Evolutionary conservation across 2,329 filamentous ascomycete genomes (phyloP), one percentile per base, ranked within the genome.

Genomic region (Fusarium palustre): DNA sequence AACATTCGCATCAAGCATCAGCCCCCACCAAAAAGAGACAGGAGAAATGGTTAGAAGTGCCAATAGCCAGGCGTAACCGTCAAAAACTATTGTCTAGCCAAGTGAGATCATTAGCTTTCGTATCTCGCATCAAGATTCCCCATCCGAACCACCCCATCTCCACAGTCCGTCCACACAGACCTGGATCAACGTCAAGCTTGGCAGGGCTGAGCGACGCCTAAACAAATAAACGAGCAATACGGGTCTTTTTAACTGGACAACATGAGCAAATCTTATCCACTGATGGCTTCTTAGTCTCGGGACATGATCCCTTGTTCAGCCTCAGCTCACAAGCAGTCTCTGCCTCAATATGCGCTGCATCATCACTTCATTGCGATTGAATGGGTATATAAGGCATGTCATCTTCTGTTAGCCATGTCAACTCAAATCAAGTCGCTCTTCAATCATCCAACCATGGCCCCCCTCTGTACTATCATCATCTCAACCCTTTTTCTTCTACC

Each of bases 171-270:
- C 36, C 62, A 48, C 60, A 60, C 39, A 20, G 49, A 56, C 33
- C 50, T 15, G 34, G 34, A 24, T 33, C 38, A 39, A 22, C 31
- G 41, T 57, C 43, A 49, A 24, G 24, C 53, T 31, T 65, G 62
- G 50, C 55, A 66, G 39, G 66, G 66, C 66, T 69, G 57, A 70
- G 38, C 28, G 42, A 50, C 49, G 28, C 11, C 22, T 33, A 11
- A 30, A 28, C 34, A 50, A 64, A 33, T 41, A 54, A 64, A 13
- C 68, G 68, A 71, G 45, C 13, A 71, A 69, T 71, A 69, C 68
- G 68, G 16, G 13, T 15, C 11, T 11, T 20, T 39, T 18, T 46
- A 22, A 55, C 16, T 65, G 60, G 50, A 28, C 18, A 16, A 16
- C 24, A 13, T 15, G 36, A 28, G 18, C 24, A 20, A 30, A 36